Evolutionary conservation across 352 stramenopile genomes (phyloP).

Genomic region (Globisporangium camurandrum): DNA sequence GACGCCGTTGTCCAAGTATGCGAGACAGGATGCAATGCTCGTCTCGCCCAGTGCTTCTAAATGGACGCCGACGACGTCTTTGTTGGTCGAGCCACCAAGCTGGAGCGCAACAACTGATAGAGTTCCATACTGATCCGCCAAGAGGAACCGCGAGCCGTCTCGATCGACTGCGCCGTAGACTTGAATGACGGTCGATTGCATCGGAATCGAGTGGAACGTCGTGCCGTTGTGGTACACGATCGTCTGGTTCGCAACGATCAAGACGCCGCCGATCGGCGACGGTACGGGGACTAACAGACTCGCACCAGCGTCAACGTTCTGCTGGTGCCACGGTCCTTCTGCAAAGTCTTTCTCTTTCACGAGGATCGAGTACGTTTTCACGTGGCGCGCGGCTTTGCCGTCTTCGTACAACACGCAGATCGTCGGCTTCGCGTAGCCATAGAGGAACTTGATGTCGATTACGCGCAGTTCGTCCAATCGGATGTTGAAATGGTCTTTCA

Average conservation of each 20-base stretch:
- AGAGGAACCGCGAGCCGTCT: slow-evolving; percentile 83
- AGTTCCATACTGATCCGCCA: slow-evolving; percentile 87
- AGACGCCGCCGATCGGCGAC: slow-evolving; percentile 69
- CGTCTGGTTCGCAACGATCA: slow-evolving; percentile 89
- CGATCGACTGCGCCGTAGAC: slow-evolving; percentile 86
- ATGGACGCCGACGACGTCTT: slow-evolving; percentile 75
- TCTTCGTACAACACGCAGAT: slow-evolving; percentile 92
- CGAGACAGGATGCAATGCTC: slow-evolving; percentile 85
- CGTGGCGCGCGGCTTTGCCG: slow-evolving; percentile 80
- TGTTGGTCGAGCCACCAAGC: slow-evolving; percentile 50
- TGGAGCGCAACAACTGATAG: slow-evolving; percentile 87
- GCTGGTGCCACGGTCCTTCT: slow-evolving; percentile 84
- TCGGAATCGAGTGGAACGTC: slow-evolving; percentile 88
- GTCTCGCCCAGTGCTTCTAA: slow-evolving; percentile 93
- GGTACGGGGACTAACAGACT: slow-evolving; percentile 87
- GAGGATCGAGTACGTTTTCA: slow-evolving; percentile 90
- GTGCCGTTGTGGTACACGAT: slow-evolving; percentile 89
- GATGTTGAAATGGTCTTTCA: slow-evolving; percentile 89
- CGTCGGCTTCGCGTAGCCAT: slow-evolving; percentile 82
- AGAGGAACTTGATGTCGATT: slow-evolving; percentile 91
- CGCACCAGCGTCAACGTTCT: slow-evolving; percentile 83
- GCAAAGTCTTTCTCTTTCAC: slow-evolving; percentile 88
- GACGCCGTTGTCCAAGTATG: slow-evolving; percentile 92
- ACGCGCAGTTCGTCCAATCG: slow-evolving; percentile 89
- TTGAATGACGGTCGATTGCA: slow-evolving; percentile 86